These are phyloP conservation scores for Trichosanthes truncata DNA, from an alignment of 306 rosid species.

Conservation along the genomic window DNA sequence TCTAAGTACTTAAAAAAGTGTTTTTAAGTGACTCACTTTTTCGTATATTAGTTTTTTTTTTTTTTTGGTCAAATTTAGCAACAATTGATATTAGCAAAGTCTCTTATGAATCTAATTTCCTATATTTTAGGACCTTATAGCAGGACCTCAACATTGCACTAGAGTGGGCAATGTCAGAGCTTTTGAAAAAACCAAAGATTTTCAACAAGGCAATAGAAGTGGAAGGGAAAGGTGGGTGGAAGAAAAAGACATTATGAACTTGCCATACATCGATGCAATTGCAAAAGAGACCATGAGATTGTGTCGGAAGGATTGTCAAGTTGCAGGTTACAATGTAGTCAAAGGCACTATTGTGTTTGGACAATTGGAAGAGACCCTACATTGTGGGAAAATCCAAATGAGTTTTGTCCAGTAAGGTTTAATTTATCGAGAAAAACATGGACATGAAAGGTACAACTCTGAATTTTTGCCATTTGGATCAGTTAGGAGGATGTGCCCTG, in stretches of 20 bases:
- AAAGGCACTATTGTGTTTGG: constrained; percentile 53
- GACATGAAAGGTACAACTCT: constrained; percentile 60
- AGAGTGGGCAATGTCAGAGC: constrained; percentile 74
- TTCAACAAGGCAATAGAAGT: constrained; percentile 47
- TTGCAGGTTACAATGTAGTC: constrained; percentile 57
- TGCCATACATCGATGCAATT: constrained; percentile 47
- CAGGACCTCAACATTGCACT: constrained; percentile 61
- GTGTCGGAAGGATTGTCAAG: constrained; percentile 29
- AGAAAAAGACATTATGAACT: constrained; percentile 50
- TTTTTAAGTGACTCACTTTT: no score
- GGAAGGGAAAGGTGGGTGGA: constrained; percentile 83
- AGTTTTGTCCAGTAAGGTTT: constrained; percentile 64
- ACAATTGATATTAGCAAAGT: no score
- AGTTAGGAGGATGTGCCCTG: constrained; percentile 89
- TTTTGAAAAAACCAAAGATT: constrained; percentile 45
- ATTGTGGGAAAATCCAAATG: constrained; percentile 57
- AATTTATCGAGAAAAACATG: constrained; percentile 32
- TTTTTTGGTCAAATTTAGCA: no score
- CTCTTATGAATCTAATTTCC: no score
- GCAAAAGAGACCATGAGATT: constrained; percentile 58
- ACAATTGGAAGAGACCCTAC: constrained; percentile 54
- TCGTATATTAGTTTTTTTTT: no score
- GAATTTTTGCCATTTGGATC: constrained; percentile 81
- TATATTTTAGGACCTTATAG: constrained; percentile 45
- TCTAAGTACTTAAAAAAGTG: no score